A percentile compares a stretch with the other conserved stretches of the same genome.
phyloP scores from a whole-genome alignment of 2,329 filamentous ascomycete species.

The Cladosporium phlei region DNA sequence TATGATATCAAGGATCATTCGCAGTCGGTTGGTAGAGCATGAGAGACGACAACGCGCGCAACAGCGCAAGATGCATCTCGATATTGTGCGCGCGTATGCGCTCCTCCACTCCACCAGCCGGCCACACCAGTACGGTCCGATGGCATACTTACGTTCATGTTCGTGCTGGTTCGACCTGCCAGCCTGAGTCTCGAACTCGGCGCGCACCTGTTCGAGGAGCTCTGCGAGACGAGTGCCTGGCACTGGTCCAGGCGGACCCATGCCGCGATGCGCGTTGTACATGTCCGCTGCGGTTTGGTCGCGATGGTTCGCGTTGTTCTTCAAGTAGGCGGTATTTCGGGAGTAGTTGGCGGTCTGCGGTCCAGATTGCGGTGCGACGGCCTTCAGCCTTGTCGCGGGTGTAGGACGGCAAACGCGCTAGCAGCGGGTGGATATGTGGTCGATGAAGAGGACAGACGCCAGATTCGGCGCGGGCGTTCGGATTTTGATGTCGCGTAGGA shows the following conservation, averaged over 20 bases:
- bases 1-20: constrained; percentile 1
- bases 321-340: not conserved
- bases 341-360: not conserved
- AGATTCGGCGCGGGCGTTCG: too few species aligned
- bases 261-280: constrained; percentile 83
- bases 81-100: not conserved
- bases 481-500: too few species aligned
- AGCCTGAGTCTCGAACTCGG: constrained; percentile 75
- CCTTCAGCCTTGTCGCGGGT: constrained; percentile 11
- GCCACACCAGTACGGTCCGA: constrained; percentile 4
- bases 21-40: not conserved
- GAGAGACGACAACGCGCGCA: not conserved
- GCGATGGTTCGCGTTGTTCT: not conserved
- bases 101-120: not conserved
- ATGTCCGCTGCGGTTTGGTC: constrained; percentile 44
- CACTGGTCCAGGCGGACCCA: constrained; percentile 56
- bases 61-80: not conserved
- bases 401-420: constrained; percentile 4
- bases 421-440: too few species aligned
- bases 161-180: constrained; percentile 82
- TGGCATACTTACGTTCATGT: constrained; percentile 65
- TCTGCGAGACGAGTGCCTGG: constrained; percentile 76
- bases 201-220: constrained; percentile 82
- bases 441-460: too few species aligned
- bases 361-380: constrained; percentile 8